Conservation (phyloP, 805 yeast genomes). For the Metschnikowia similis region DNA sequence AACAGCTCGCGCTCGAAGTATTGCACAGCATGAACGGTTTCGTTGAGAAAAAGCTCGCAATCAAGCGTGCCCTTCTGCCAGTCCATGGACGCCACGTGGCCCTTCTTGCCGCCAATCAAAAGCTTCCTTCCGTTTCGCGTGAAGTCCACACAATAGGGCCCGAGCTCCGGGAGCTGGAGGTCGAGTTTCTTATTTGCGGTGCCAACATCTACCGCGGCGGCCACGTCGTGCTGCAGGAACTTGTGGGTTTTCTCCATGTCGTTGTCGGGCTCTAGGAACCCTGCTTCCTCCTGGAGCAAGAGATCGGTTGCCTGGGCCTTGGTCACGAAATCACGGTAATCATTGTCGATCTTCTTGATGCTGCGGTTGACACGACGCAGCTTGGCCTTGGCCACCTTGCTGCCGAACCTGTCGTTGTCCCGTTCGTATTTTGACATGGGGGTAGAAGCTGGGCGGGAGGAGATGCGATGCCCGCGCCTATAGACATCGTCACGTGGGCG, state of each 20-base stretch:
- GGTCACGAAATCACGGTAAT: conserved; percentile 71
- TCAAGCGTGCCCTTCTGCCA: conserved; percentile 85
- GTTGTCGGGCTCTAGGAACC: conserved; percentile 89
- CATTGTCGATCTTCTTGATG: conserved; percentile 62
- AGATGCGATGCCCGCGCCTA: not conserved
- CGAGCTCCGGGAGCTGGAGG: conserved; percentile 68
- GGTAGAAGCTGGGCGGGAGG: not conserved
- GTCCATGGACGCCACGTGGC: conserved; percentile 93
- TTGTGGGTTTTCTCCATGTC: conserved; percentile 85
- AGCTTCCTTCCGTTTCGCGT: conserved; percentile 84
- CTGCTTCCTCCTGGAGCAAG: conserved; percentile 77
- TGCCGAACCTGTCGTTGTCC: conserved; percentile 14
- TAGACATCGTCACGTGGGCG: not conserved
- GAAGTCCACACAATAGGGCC: conserved; percentile 82
- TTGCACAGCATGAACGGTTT: conserved; percentile 86
- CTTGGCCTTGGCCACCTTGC: conserved; percentile 13
- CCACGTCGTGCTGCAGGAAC: conserved; percentile 76
- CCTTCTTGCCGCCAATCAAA: conserved; percentile 82
- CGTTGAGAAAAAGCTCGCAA: conserved; percentile 80
- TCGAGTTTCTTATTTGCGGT: conserved; percentile 76
- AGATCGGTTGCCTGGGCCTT: conserved; percentile 86
- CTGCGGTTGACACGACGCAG: conserved; percentile 24
- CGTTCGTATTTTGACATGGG: conserved; percentile 14
- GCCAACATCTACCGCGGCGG: conserved; percentile 66
- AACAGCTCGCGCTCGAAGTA: conserved; percentile 88